These are phyloP conservation scores for Rhipidocladum racemiflorum DNA, from an alignment of 176 grass and related monocot genomes.

Conservation along the genomic window DNA sequence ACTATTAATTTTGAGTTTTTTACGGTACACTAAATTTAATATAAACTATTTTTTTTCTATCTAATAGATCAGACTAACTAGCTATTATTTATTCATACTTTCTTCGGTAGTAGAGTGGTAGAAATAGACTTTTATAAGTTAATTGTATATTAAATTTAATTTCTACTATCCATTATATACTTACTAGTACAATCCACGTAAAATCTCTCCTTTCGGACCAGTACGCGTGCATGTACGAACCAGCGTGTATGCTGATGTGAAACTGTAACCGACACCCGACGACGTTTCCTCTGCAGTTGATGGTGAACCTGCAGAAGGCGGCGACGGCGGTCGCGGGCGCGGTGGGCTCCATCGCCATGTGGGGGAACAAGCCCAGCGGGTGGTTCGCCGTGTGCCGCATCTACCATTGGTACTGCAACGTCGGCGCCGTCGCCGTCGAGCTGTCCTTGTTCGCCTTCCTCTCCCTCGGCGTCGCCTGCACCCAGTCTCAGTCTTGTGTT, in stretches of 20 bases:
- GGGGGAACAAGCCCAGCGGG: conserved; percentile 46
- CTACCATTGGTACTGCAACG: conserved; percentile 40
- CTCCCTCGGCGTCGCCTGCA: conserved; percentile 13
- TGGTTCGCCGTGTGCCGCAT: conserved; percentile 53
- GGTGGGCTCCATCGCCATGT: conserved; percentile 34
- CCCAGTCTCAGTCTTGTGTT: not conserved
- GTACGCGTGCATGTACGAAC: not conserved
- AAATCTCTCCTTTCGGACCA: not conserved
- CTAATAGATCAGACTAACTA: no score
- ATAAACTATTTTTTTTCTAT: no score
- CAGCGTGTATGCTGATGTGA: not conserved
- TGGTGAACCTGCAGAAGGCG: conserved; percentile 37
- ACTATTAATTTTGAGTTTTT: not conserved
- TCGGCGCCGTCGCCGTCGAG: conserved; percentile 16
- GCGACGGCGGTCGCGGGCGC: conserved; percentile 26
- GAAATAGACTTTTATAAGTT: no score
- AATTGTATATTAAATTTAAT: no score
- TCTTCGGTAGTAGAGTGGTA: no score
- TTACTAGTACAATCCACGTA: no score
- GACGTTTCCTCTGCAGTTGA: not conserved
- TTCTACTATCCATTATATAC: no score
- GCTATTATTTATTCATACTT: no score
- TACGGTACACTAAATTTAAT: no score
- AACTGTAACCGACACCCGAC: not conserved
- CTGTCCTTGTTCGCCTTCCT: conserved; percentile 33